phyloP scores from a whole-genome alignment of 1,139 yeast genomes.

The Blastobotrys petasosporus region DNA sequence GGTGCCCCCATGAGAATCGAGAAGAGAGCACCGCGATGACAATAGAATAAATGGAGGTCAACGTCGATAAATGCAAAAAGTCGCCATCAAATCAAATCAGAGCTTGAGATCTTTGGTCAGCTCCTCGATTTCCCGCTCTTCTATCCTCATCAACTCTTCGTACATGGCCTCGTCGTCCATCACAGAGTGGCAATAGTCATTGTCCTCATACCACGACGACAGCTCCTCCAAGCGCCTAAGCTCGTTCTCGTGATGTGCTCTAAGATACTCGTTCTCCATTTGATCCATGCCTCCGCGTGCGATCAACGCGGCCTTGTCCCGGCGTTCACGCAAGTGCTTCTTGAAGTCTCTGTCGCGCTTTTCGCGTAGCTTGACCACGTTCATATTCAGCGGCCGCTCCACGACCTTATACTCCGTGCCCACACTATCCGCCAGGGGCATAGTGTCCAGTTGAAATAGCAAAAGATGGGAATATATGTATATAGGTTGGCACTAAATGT shows the following conservation, averaged over 20 bases:
- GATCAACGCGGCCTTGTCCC: slow-evolving; percentile 15
- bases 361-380: slow-evolving; percentile 7
- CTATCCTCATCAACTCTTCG: slow-evolving; percentile 18
- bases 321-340: slow-evolving; percentile 13
- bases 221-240: slow-evolving; percentile 14
- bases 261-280: slow-evolving; percentile 17
- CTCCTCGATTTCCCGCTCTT: slow-evolving; percentile 19
- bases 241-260: slow-evolving; percentile 18
- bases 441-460: background rate
- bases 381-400: slow-evolving; percentile 3
- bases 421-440: slow-evolving; percentile 10
- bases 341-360: slow-evolving; percentile 10
- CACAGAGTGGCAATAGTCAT: slow-evolving; percentile 13
- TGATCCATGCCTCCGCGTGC: slow-evolving; percentile 20
- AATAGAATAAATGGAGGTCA: too few relatives aligned
- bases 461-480: too few relatives aligned
- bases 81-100: background rate
- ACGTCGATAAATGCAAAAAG: too few relatives aligned
- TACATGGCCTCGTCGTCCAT: slow-evolving; percentile 17
- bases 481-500: too few relatives aligned
- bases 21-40: too few relatives aligned
- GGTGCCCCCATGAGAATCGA: too few relatives aligned
- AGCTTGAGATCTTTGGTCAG: background rate
- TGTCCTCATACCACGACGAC: slow-evolving; percentile 7
- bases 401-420: slow-evolving; percentile 1